A percentile compares a stretch with the other conserved stretches of the same genome.
Evolutionary conservation across 2,329 filamentous ascomycete genomes (phyloP).

Genomic region (Aspergillus clavatus): DNA sequence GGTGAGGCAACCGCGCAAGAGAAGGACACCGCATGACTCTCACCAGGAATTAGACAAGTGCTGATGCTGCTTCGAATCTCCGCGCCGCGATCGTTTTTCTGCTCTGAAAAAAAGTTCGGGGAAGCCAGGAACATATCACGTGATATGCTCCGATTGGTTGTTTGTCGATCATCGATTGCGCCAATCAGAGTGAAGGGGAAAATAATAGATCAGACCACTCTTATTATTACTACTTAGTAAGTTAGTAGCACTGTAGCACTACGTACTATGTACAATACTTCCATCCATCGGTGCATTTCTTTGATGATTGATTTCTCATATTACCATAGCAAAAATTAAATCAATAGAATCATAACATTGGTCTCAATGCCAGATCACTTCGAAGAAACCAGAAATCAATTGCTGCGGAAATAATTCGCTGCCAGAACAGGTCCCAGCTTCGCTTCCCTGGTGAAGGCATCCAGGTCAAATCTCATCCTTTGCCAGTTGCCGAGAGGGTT

Average conservation of each 20-base stretch:
- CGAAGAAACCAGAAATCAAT: conserved; percentile 10
- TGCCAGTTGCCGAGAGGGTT: conserved; percentile 31
- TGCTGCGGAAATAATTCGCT: conserved; percentile 36
- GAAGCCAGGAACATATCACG: conserved; percentile 35
- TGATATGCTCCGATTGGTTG: conserved; percentile 18
- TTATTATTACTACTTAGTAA: not conserved
- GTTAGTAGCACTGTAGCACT: too few relatives aligned
- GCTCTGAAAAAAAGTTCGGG: conserved; percentile 34
- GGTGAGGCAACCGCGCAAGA: conserved; percentile 37
- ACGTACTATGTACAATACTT: not conserved
- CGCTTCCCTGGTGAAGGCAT: conserved; percentile 35
- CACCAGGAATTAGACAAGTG: conserved; percentile 22
- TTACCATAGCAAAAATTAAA: too few relatives aligned
- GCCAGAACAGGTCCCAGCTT: conserved; percentile 32
- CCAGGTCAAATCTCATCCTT: conserved; percentile 44
- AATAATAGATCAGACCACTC: not conserved
- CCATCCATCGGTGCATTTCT: too few relatives aligned
- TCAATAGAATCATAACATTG: too few relatives aligned
- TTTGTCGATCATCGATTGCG: too few relatives aligned
- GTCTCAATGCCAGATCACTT: not conserved
- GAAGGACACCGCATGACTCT: conserved; percentile 39
- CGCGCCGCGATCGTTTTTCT: conserved; percentile 21
- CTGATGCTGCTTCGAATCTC: conserved; percentile 17
- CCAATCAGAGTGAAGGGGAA: not conserved
- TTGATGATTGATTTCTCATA: too few relatives aligned